These are phyloP conservation scores for Hortiboletus rubellus DNA, from an alignment of 1,284 basidiomycete species.

Conservation along the genomic window DNA sequence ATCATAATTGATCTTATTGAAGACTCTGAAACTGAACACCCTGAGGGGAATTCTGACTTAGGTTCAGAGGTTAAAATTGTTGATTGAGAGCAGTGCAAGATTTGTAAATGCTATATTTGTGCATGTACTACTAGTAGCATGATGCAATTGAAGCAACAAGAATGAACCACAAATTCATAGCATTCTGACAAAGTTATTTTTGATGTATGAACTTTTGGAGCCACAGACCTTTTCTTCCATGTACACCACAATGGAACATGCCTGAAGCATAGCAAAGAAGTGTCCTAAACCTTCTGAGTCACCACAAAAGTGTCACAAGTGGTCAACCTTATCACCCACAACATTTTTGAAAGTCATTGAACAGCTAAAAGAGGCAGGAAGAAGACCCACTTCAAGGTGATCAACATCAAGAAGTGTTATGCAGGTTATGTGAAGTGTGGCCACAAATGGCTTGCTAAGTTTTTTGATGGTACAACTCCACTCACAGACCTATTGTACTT, in stretches of 20 bases:
- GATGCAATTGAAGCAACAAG: no score
- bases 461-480: background rate
- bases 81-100: no score
- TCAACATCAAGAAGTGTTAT: slow-evolving; percentile 3
- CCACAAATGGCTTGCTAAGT: background rate
- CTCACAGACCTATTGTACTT: background rate
- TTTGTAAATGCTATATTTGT: no score
- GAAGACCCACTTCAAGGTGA: slow-evolving; percentile 1
- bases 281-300: background rate
- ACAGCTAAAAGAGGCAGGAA: slow-evolving; percentile 1
- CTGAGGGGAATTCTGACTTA: no score
- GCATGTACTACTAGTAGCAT: no score
- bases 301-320: background rate
- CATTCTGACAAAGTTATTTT: no score
- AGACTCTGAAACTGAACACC: no score
- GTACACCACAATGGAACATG: background rate
- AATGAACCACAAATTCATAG: no score
- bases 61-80: no score
- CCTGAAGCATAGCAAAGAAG: background rate
- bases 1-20: no score
- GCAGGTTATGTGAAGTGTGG: background rate
- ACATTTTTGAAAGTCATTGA: background rate
- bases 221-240: background rate
- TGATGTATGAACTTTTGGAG: background rate
- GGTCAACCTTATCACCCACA: background rate